Evolutionary conservation across 768 basidiomycete genomes (phyloP), one percentile per base, ranked within the genome.

Genomic region (Tricholoma furcatifolium): DNA sequence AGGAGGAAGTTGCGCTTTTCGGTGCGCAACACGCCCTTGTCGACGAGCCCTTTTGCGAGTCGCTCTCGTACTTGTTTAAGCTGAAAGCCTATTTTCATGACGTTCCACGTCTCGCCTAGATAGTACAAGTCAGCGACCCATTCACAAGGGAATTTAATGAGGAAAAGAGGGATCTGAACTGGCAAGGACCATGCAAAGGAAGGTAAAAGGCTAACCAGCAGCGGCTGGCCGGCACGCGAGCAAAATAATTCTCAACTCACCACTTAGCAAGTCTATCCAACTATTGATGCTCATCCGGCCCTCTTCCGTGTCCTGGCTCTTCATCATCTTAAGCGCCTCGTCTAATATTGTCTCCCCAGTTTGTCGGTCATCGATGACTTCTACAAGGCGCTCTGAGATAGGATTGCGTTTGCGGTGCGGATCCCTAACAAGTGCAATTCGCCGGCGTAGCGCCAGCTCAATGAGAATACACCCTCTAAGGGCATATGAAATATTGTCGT

Each of bases 71-170:
- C 96, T 72, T 98, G 96, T 70, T 98, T 98, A 43, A 99, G 85
- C 70, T 99, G 96, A 72, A 93, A 99, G 20, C 95, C 95, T 50
- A 99, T 98, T 74, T 98, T 98, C 88, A 98, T 93, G 7, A 99
- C 94, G 70, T 98, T 99, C 96, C 96, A 99, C 43, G 96, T 98
- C 74, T 99, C 96, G 50, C 96, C 95, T 98, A 65, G 6, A 15
- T 23, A 40, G n/a, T 32, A 12, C 45, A 43, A 35, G 40, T 21
- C 43, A 34, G 11, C 24, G 24, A 27, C 42, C 15, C 4, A 38
- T 14, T 18, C 5, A 34, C 12, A 9, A 14, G 7, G 11, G n/a
- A n/a, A n/a, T n/a, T n/a, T 27, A n/a, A 41, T 7, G 20, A 21
- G n/a, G 46, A 45, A n/a, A 5, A n/a, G 10, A 34, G 21, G 39